Conservation (phyloP, 2,329 filamentous ascomycete species). For the Blastomyces gilchristii region DNA sequence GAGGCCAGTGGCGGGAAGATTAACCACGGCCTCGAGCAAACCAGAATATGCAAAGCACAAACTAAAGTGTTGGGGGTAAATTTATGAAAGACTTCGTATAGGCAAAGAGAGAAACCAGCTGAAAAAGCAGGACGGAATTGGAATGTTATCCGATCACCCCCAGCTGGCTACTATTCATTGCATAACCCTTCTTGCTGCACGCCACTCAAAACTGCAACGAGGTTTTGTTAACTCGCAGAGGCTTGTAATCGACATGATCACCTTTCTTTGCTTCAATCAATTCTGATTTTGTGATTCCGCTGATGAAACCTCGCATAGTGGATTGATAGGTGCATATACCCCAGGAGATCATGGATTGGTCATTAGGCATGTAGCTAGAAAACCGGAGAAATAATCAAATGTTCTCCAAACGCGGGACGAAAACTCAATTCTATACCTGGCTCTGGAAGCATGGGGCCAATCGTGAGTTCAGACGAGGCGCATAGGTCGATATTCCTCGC, state of each 20-base stretch:
- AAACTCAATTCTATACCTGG: neutral
- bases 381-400: neutral
- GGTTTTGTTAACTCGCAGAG: neutral
- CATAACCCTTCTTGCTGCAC: neutral
- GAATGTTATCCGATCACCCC: neutral
- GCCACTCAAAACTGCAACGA: neutral
- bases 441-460: neutral
- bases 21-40: neutral
- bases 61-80: neutral
- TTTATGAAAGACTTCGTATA: neutral
- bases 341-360: neutral
- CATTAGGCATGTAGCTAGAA: neutral
- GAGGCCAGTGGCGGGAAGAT: neutral
- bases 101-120: neutral
- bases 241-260: neutral
- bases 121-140: neutral
- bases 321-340: neutral
- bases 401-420: neutral
- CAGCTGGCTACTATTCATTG: neutral
- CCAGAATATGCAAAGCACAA: neutral
- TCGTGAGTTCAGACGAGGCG: neutral
- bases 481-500: neutral
- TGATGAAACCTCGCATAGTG: neutral
- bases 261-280: neutral
- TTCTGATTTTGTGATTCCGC: neutral